phyloP scores from a whole-genome alignment of 1,284 basidiomycete genomes.

The Fistulina hepatica region DNA sequence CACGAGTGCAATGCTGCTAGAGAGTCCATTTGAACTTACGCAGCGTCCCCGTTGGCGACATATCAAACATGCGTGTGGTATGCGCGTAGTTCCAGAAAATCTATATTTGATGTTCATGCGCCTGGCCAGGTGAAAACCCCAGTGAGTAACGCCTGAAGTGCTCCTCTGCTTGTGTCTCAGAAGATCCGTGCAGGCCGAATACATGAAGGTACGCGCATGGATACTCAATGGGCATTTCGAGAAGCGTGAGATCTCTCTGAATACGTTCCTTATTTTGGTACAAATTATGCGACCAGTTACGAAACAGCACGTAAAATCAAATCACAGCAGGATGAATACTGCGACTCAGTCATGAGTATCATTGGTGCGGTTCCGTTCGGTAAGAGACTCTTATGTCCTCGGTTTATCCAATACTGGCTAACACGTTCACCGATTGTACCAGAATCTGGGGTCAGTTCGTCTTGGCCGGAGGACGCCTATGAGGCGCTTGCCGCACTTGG shows the following conservation, averaged over 20 bases:
- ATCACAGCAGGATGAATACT: constrained; percentile 65
- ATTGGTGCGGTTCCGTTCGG: no score
- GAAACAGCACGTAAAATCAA: constrained; percentile 67
- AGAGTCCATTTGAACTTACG: constrained; percentile 37
- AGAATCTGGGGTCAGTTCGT: no score
- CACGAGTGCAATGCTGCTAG: constrained; percentile 44
- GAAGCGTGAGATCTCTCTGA: no score
- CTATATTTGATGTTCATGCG: constrained; percentile 1
- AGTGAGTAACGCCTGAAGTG: constrained; percentile 1
- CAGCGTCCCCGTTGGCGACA: neutral
- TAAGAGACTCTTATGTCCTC: no score
- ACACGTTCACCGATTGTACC: no score
- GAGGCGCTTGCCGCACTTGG: no score
- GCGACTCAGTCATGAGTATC: no score
- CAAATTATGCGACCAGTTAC: constrained; percentile 48
- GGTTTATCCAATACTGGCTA: no score
- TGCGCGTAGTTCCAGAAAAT: constrained; percentile 29
- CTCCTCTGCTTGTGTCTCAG: neutral
- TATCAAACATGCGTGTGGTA: constrained; percentile 34
- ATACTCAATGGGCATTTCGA: constrained; percentile 51
- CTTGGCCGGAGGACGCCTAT: no score
- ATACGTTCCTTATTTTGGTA: no score
- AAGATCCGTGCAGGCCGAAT: constrained; percentile 22
- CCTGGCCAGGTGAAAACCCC: constrained; percentile 31
- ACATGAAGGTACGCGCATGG: constrained; percentile 40